These are phyloP conservation scores for Citrus sinensis DNA, from an alignment of 345 rosid genomes.

Conservation along the genomic window DVS_A1.0 CM039163.1:41074001-41074500, in stretches of 20 bases:
- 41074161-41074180: slow-evolving; percentile 67
- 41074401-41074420: not conserved
- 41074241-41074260: slow-evolving; percentile 78
- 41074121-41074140: slow-evolving; percentile 54
- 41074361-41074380: not conserved
- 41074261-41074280: slow-evolving; percentile 51
- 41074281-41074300: slow-evolving; percentile 82
- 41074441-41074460: not conserved
- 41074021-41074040: slow-evolving; percentile 48
- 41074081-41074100: slow-evolving; percentile 47
- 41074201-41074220: slow-evolving; percentile 60
- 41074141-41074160: slow-evolving; percentile 46
- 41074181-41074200: slow-evolving; percentile 77
- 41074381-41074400: not conserved
- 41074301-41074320: not conserved
- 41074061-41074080: slow-evolving; percentile 74
- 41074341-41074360: not conserved
- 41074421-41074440: not conserved
- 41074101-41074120: slow-evolving; percentile 8
- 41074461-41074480: not conserved
- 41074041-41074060: slow-evolving; percentile 44
- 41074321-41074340: not conserved
- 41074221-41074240: slow-evolving; percentile 61
- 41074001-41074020: slow-evolving; percentile 47
- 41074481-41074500: not conserved